Evolutionary conservation across 768 basidiomycete genomes (phyloP), one percentile per base, ranked within the genome.

Genomic region (Russula abietina): DNA sequence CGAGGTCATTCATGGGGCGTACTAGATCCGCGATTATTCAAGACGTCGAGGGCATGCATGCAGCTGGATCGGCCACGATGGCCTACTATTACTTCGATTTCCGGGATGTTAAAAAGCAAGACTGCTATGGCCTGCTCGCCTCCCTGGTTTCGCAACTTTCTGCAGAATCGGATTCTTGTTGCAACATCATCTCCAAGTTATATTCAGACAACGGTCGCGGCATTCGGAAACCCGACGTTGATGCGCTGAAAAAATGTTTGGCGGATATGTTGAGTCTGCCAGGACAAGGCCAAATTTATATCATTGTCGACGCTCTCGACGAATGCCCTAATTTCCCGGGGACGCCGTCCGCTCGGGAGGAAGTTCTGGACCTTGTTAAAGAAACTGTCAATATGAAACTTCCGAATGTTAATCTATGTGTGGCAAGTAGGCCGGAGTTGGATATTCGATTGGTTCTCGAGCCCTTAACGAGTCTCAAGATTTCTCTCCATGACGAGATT

Each of bases 221-320:
- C 4, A 48, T 9, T 5, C 32, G 32, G 6, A 36, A 19, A 10
- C 62, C 62, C 26, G 16, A 9, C 3, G 16, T 2, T 19, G 41
- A 30, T 5, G 2, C 28, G 0, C 62, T 63, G 6, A 30, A 33
- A 10, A 2, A 30, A 17, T 63, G 51, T 19, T 4, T 60, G 17
- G 48, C 3, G 19, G 36, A 63, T 22, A 60, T 63, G 50, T 36
- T 63, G 4, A 19, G 5, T 1, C n/a, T 46, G 28, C 26, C 33
- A 17, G 55, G 19, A 1, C 41, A 46, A n/a, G 48, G 28, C 2
- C 56, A 1, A 2, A 46, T 33, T 32, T 46, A 57, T 46, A 22
- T 57, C 32, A 22, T 57, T 0, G 7, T 57, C 8, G 55, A 63
- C 17, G 57, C 33, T 28, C 50, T 59, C 9, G 57, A 63, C 7